Evolutionary conservation across 2,329 filamentous ascomycete species (phyloP).

Genomic region (Xylaria polymorpha): DNA sequence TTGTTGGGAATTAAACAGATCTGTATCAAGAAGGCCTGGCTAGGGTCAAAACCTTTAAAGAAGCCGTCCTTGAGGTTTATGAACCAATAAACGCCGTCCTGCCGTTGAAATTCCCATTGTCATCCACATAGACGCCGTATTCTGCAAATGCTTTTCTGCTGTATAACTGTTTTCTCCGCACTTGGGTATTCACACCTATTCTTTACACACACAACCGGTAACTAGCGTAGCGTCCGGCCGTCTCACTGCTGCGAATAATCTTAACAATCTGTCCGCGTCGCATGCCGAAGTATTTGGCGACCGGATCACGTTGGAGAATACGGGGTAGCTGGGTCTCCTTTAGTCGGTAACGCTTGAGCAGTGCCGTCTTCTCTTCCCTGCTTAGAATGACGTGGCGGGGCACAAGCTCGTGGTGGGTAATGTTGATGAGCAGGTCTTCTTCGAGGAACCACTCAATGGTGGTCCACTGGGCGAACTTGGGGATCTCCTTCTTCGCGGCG

Average conservation of each 20-base stretch:
- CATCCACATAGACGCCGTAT: slow-evolving; percentile 42
- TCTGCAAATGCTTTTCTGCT: slow-evolving; percentile 36
- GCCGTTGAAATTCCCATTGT: slow-evolving; percentile 37
- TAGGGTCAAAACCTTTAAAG: slow-evolving; percentile 23
- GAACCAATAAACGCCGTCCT: slow-evolving; percentile 41
- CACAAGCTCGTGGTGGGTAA: slow-evolving; percentile 96
- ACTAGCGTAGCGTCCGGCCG: slow-evolving; percentile 94
- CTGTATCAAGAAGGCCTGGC: slow-evolving; percentile 25
- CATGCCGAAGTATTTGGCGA: slow-evolving; percentile 90
- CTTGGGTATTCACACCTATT: slow-evolving; percentile 11
- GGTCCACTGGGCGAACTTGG: slow-evolving; percentile 77
- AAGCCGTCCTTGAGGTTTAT: slow-evolving; percentile 24
- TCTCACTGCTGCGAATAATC: slow-evolving; percentile 96
- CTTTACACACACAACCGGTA: slow-evolving; percentile 79
- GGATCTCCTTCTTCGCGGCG: slow-evolving; percentile 87
- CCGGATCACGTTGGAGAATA: slow-evolving; percentile 90
- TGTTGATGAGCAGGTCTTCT: slow-evolving; percentile 96
- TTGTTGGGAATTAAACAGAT: slow-evolving; percentile 18
- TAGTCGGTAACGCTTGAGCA: slow-evolving; percentile 89
- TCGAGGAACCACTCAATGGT: slow-evolving; percentile 96
- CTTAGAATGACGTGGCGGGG: slow-evolving; percentile 93
- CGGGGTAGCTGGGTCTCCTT: slow-evolving; percentile 98
- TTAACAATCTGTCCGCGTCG: slow-evolving; percentile 96
- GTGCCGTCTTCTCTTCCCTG: slow-evolving; percentile 84
- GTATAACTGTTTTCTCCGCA: slow-evolving; percentile 20